Conservation (phyloP, 345 rosid species). For the Rhodomyrtus tomentosa region DNA sequence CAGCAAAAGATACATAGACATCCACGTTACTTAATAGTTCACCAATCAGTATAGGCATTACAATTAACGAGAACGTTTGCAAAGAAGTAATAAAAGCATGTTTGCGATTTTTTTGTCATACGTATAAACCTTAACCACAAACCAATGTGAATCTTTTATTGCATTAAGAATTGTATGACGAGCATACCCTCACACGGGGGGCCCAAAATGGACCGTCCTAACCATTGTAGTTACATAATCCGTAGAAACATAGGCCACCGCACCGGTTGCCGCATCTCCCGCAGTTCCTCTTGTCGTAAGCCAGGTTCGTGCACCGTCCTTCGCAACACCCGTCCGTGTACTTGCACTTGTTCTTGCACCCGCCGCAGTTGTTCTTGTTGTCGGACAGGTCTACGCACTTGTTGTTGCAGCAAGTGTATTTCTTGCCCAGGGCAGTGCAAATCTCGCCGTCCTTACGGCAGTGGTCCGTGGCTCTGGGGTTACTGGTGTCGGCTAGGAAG, state of each 20-base stretch:
- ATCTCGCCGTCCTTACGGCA: conserved; percentile 34
- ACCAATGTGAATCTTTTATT: conserved; percentile 10
- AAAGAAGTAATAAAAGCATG: neutral
- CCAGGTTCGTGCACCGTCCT: conserved; percentile 45
- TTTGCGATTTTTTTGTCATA: neutral
- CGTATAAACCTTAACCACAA: neutral
- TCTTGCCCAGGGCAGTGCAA: conserved; percentile 16
- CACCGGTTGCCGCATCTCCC: conserved; percentile 63
- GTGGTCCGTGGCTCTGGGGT: conserved; percentile 62
- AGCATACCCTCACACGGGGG: neutral
- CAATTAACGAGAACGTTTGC: neutral
- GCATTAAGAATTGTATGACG: conserved; percentile 6
- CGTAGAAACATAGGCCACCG: conserved; percentile 42
- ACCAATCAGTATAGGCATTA: neutral
- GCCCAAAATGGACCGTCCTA: neutral
- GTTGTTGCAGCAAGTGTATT: conserved; percentile 65
- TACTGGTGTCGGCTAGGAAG: conserved; percentile 35
- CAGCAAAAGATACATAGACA: neutral
- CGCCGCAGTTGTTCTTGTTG: conserved; percentile 57
- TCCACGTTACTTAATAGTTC: neutral
- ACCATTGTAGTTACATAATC: conserved; percentile 53
- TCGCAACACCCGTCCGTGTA: conserved; percentile 56
- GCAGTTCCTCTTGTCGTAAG: conserved; percentile 66
- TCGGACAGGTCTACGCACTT: conserved; percentile 45
- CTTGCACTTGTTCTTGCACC: conserved; percentile 58